Conservation (phyloP, 192 early-diverging fungal species). For the Oehlia diaphana region DNA sequence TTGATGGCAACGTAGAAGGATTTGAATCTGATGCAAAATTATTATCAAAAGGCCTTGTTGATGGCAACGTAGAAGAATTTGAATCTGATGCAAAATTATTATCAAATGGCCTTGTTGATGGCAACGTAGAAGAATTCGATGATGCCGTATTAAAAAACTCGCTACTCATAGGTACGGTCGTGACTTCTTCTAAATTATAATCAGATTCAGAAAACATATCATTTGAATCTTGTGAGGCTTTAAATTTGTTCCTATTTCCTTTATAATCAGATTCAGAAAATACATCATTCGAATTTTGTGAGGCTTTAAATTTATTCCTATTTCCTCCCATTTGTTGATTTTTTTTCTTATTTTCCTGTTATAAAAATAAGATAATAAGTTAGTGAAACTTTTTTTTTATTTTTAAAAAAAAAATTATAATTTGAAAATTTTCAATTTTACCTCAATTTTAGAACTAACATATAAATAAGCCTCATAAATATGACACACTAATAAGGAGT, state of each 20-base stretch:
- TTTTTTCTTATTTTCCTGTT: neutral
- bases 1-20: neutral
- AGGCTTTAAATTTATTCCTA: neutral
- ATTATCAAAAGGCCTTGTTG: too few species aligned
- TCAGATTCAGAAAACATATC: neutral
- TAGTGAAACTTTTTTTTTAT: neutral
- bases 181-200: neutral
- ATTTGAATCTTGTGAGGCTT: neutral
- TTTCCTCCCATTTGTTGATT: neutral
- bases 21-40: too few species aligned
- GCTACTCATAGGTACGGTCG: too few species aligned
- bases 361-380: neutral
- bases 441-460: neutral
- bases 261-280: neutral
- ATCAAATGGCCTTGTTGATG: too few species aligned
- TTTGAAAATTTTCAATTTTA: neutral
- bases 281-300: neutral
- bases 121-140: too few species aligned
- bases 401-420: neutral
- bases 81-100: too few species aligned
- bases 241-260: neutral
- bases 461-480: constrained; percentile 4
- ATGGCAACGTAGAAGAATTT: too few species aligned
- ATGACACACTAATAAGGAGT: neutral
- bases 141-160: too few species aligned